A percentile compares a stretch with the other conserved stretches of the same genome.
These are phyloP conservation scores for Agaricus blazei DNA, from an alignment of 768 basidiomycete species.

Conservation along the genomic window DNA sequence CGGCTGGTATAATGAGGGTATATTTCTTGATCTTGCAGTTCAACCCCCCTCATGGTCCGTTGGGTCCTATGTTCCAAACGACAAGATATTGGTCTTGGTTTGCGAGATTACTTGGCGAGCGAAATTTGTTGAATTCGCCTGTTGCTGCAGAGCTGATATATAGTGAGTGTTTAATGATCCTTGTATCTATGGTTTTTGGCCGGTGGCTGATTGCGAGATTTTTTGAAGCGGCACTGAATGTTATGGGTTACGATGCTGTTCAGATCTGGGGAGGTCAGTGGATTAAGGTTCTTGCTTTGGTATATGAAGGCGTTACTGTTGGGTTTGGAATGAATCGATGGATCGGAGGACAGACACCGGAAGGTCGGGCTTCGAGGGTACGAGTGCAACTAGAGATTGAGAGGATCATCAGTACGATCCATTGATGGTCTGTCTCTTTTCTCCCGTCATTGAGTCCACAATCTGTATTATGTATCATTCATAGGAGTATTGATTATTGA, in stretches of 20 bases:
- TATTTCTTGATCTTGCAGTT: conserved; percentile 72
- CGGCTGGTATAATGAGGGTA: conserved; percentile 79
- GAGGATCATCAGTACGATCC: conserved; percentile 8
- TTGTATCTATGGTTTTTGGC: too few species aligned
- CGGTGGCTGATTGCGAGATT: conserved; percentile 2
- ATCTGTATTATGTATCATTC: too few species aligned
- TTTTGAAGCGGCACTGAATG: conserved; percentile 60
- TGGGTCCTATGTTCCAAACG: conserved; percentile 52
- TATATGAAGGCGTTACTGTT: conserved; percentile 58
- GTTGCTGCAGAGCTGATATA: conserved; percentile 66
- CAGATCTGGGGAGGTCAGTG: conserved; percentile 75
- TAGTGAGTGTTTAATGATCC: too few species aligned
- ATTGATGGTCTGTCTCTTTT: too few species aligned
- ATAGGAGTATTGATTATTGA: too few species aligned
- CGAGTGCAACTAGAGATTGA: conserved; percentile 15
- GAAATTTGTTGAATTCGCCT: conserved; percentile 45
- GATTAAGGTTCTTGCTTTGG: conserved; percentile 61
- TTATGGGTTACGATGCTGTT: conserved; percentile 56
- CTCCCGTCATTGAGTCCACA: too few species aligned
- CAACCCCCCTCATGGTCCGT: conserved; percentile 29
- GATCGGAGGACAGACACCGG: conserved; percentile 11
- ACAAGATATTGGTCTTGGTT: conserved; percentile 73
- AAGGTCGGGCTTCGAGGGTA: conserved; percentile 12
- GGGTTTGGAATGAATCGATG: conserved; percentile 24
- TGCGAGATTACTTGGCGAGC: conserved; percentile 52